Base-by-base conservation (phyloP, 2,329 filamentous ascomycete genomes). In the Thelonectria rubi region DNA sequence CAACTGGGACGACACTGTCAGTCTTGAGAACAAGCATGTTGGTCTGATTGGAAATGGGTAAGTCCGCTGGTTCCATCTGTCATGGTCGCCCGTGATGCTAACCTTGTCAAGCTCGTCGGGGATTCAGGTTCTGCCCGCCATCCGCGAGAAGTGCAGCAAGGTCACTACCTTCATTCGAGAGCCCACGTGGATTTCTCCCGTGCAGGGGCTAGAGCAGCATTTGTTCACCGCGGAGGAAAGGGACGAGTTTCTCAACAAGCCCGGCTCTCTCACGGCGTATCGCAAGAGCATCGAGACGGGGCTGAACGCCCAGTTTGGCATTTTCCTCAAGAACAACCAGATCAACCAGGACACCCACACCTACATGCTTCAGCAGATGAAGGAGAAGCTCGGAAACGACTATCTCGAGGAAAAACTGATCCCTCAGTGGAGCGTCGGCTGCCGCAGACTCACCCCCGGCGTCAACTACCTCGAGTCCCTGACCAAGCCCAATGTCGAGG, bases 341-440 rank as follows among this genome's bases (percentile, higher is more conserved):
- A 72, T 74, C 60, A 81, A 79, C 71, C 72, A 71, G 55, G 74
- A 78, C 30, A 80, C 75, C 11, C 76, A 76, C 64, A 69, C 71
- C 20, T 77, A 80, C 62, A 78, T 83, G 74, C 60, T 70, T 6
- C 51, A 70, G 45, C 73, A 78, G 60, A 81, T 79, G 79, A 76
- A 72, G 58, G 72, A 74, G 61, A 75, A 74, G 64, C 70, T 78
- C 26, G 55, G 68, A 12, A 79, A 87, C 65, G 76, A 82, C 63
- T 72, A 73, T 54, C 82, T 87, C 10, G 82, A 82, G 73, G 76
- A 81, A 56, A 77, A 79, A 20, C 70, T 87, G 14, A 84, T 86
- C 45, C 84, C 84, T 0, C 72, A 78, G 18, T 84, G 78, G 21
- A 77, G 81, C 1, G 73, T 85, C 0, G 82, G 82, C 0, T 82